Conservation (phyloP, 768 basidiomycete genomes). For the Tephrocybe sp. region DNA sequence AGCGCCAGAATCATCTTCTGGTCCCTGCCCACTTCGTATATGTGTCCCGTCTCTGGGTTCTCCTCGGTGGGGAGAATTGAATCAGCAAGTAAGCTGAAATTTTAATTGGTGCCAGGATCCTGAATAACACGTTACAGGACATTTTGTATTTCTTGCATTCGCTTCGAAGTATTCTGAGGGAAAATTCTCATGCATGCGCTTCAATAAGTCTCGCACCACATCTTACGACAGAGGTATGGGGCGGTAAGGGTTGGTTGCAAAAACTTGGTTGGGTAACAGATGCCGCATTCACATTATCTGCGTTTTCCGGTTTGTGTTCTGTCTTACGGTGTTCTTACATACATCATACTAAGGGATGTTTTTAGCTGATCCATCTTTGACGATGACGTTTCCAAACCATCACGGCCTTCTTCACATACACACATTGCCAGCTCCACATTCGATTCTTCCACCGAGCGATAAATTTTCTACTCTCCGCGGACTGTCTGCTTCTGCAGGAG, state of each 20-base stretch:
- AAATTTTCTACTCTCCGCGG: constrained; percentile 84
- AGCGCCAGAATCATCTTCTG: constrained; percentile 16
- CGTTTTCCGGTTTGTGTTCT: constrained; percentile 67
- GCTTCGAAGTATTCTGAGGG: constrained; percentile 61
- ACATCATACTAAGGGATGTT: neutral
- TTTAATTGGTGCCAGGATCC: neutral
- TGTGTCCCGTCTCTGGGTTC: constrained; percentile 66
- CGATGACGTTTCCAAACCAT: constrained; percentile 74
- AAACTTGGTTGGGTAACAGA: constrained; percentile 82
- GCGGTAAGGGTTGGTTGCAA: constrained; percentile 69
- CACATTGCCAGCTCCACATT: constrained; percentile 71
- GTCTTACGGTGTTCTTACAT: neutral
- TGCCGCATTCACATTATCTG: constrained; percentile 67
- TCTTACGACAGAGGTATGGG: constrained; percentile 57
- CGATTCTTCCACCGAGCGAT: constrained; percentile 77
- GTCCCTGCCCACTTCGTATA: constrained; percentile 47
- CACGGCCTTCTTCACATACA: constrained; percentile 85
- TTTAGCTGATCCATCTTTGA: constrained; percentile 76
- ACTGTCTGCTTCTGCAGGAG: constrained; percentile 53
- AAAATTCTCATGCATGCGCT: constrained; percentile 60
- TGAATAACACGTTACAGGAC: constrained; percentile 40
- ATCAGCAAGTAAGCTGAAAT: constrained; percentile 45
- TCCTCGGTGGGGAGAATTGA: constrained; percentile 67
- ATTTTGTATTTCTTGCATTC: constrained; percentile 72
- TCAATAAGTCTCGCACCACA: constrained; percentile 68